Percentiles rank a stretch among this genome's conserved stretches.
These are phyloP conservation scores for Geranium rotundifolium DNA, from an alignment of 345 rosid genomes.

Conservation along the genomic window DNA sequence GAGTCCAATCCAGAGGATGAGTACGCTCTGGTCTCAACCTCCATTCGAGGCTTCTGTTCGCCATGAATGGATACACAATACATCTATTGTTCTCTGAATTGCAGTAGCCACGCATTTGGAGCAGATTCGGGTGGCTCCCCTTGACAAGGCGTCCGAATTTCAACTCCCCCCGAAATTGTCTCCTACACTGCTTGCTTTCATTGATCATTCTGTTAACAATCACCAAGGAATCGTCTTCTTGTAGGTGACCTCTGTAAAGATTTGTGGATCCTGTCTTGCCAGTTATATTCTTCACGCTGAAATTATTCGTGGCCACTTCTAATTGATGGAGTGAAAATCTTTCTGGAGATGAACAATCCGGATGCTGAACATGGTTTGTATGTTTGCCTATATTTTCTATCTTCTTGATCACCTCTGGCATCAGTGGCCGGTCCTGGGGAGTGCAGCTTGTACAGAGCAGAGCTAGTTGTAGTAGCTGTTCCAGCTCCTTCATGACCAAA, in stretches of 20 bases:
- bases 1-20: no score
- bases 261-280: not conserved
- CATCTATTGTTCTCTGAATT: not conserved
- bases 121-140: slow-evolving; percentile 8
- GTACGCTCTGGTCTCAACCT: not conserved
- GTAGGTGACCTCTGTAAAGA: slow-evolving; percentile 1
- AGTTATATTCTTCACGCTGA: not conserved
- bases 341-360: no score
- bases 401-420: no score
- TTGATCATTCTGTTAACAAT: not conserved
- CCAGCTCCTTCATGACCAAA: no score
- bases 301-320: slow-evolving; percentile 1
- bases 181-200: not conserved
- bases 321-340: slow-evolving; percentile 7
- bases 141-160: slow-evolving; percentile 4
- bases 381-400: no score
- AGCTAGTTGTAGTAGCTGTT: no score
- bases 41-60: not conserved
- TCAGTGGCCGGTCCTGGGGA: no score
- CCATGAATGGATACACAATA: slow-evolving; percentile 9
- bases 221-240: not conserved
- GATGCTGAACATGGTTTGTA: no score
- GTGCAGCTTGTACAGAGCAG: no score
- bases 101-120: slow-evolving; percentile 5
- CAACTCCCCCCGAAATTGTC: not conserved